Percentiles rank a stretch among this genome's conserved stretches.
Evolutionary conservation across 1,284 basidiomycete species (phyloP).

Genomic region (Meira miltonrushii): DNA sequence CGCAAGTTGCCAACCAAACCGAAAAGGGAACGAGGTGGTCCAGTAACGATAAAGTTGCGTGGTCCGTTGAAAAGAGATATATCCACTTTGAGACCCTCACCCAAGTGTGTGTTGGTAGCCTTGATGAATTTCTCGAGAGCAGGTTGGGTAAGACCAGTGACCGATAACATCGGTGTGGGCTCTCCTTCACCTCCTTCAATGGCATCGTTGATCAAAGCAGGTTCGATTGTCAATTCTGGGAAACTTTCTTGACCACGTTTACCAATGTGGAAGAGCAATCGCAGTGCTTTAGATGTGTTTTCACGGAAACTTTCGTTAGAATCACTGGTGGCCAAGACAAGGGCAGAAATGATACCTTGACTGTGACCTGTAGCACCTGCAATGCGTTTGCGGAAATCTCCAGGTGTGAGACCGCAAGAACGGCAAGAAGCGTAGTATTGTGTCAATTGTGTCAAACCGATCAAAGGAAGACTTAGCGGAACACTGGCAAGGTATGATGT

Average conservation of each 20-base stretch:
- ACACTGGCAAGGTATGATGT: slow-evolving; percentile 85
- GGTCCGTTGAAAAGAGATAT: slow-evolving; percentile 90
- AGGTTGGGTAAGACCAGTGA: slow-evolving; percentile 70
- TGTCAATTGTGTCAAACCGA: slow-evolving; percentile 88
- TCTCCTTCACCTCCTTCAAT: slow-evolving; percentile 86
- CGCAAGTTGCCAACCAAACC: slow-evolving; percentile 85
- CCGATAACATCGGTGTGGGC: slow-evolving; percentile 87
- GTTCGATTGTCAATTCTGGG: slow-evolving; percentile 86
- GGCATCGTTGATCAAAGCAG: slow-evolving; percentile 76
- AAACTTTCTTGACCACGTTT: slow-evolving; percentile 89
- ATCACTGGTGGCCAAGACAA: slow-evolving; percentile 73
- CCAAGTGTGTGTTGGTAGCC: slow-evolving; percentile 81
- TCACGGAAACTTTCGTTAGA: slow-evolving; percentile 68
- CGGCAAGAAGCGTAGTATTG: slow-evolving; percentile 82
- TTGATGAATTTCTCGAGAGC: slow-evolving; percentile 74
- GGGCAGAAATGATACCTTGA: slow-evolving; percentile 89
- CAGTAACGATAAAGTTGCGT: slow-evolving; percentile 85
- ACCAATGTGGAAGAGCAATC: slow-evolving; percentile 88
- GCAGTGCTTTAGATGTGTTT: slow-evolving; percentile 77
- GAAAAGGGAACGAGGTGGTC: slow-evolving; percentile 83
- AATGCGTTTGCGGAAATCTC: slow-evolving; percentile 70
- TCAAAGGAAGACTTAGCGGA: slow-evolving; percentile 90
- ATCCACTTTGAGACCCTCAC: slow-evolving; percentile 65
- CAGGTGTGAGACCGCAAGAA: slow-evolving; percentile 69
- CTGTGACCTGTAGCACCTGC: slow-evolving; percentile 91